These are phyloP conservation scores for Claviceps sp. DNA, from an alignment of 2,329 filamentous ascomycete genomes.

Conservation along the genomic window DNA sequence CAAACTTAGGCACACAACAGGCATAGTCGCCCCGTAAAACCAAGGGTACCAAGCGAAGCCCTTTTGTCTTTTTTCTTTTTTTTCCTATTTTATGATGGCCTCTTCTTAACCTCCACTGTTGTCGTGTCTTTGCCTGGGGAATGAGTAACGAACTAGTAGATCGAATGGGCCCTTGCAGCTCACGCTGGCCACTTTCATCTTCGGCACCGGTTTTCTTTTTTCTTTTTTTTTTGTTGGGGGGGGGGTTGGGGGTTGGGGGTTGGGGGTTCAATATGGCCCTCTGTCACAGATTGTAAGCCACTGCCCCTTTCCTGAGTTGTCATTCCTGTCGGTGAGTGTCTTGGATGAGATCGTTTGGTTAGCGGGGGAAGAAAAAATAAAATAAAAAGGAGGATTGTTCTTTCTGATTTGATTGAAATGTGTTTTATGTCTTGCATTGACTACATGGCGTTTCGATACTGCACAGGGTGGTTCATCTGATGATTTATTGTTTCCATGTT, in stretches of 20 bases:
- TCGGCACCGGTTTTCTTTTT: not conserved
- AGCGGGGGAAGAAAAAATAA: not conserved
- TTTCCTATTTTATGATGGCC: not conserved
- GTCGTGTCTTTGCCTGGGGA: not conserved
- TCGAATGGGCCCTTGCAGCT: too few relatives aligned
- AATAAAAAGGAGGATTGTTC: not conserved
- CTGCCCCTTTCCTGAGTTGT: not conserved
- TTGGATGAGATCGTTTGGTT: not conserved
- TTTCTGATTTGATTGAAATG: too few relatives aligned
- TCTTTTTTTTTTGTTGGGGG: too few relatives aligned
- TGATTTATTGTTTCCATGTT: not conserved
- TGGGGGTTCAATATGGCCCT: too few relatives aligned
- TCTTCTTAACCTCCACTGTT: too few relatives aligned
- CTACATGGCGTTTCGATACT: not conserved
- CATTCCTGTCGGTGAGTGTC: not conserved
- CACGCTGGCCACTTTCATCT: not conserved
- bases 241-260: too few relatives aligned
- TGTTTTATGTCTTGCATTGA: not conserved
- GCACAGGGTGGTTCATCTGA: not conserved
- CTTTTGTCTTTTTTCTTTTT: not conserved
- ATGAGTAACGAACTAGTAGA: not conserved
- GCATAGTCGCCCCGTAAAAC: too few relatives aligned
- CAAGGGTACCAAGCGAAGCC: not conserved
- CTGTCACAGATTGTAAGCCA: too few relatives aligned
- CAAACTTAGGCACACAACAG: conserved; percentile 5